Evolutionary conservation across 345 rosid species (phyloP).

Genomic region (Schrenkiella parvula): DNA sequence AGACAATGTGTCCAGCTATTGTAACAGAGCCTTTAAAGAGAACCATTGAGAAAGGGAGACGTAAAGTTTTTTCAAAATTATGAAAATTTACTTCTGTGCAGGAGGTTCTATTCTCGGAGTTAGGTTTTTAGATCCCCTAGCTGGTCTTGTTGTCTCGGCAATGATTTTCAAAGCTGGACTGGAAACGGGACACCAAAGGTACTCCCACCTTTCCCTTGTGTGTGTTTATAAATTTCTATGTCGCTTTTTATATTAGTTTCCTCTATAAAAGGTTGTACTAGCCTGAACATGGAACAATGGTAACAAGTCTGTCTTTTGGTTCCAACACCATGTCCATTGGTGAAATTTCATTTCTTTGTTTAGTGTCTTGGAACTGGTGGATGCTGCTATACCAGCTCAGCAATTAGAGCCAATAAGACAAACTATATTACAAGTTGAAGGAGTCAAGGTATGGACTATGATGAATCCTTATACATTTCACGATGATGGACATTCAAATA

Average conservation of each 20-base stretch:
- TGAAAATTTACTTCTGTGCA: slow-evolving; percentile 31
- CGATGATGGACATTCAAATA: neutral
- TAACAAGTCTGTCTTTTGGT: slow-evolving; percentile 1
- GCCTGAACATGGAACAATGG: neutral
- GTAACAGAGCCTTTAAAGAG: neutral
- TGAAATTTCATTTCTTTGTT: slow-evolving; percentile 27
- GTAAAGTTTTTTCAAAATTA: neutral
- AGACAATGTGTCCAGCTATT: neutral
- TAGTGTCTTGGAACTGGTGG: slow-evolving; percentile 90
- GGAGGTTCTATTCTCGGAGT: slow-evolving; percentile 93
- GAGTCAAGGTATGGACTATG: slow-evolving; percentile 58
- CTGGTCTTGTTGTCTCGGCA: slow-evolving; percentile 85
- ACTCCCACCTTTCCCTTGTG: neutral
- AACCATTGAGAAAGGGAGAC: neutral
- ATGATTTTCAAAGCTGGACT: slow-evolving; percentile 84
- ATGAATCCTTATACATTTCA: slow-evolving; percentile 20
- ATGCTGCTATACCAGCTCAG: slow-evolving; percentile 83
- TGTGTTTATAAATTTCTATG: neutral
- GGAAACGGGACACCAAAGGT: slow-evolving; percentile 89
- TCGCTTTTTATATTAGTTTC: slow-evolving; percentile 4
- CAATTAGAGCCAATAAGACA: slow-evolving; percentile 60
- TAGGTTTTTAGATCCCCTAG: slow-evolving; percentile 83
- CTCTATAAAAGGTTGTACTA: neutral
- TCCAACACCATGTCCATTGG: slow-evolving; percentile 7
- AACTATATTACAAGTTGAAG: slow-evolving; percentile 74